These are phyloP conservation scores for Dipteronia sinensis DNA, from an alignment of 345 rosid species.

Conservation along the genomic window DNA sequence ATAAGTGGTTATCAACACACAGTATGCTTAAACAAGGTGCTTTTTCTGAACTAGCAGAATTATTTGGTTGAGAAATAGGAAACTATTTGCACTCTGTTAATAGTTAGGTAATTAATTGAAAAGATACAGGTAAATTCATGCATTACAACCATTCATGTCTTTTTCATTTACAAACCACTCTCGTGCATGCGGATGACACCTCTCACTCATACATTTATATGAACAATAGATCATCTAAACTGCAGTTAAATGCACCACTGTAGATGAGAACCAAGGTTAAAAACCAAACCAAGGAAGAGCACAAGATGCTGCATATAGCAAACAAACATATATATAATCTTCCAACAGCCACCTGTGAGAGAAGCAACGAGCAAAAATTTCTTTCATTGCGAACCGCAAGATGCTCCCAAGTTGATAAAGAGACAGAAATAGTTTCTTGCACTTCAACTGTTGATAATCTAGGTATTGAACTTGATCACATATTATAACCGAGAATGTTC, in stretches of 20 bases:
- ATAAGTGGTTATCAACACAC: neutral
- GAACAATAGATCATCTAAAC: no score
- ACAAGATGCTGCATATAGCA: neutral
- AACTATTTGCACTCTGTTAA: neutral
- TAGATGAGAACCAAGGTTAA: neutral
- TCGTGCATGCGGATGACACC: conserved; percentile 14
- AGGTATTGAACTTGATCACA: neutral
- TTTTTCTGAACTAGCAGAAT: neutral
- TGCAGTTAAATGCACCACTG: no score
- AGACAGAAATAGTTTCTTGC: neutral
- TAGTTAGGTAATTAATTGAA: conserved; percentile 7
- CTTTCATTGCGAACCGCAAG: neutral
- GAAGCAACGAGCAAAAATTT: neutral
- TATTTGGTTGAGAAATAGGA: neutral
- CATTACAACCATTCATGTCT: conserved; percentile 24
- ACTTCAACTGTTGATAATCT: neutral
- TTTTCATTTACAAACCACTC: conserved; percentile 36
- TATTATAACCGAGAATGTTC: neutral
- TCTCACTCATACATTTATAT: neutral
- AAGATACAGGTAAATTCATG: conserved; percentile 16
- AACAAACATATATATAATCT: neutral
- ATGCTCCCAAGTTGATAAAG: neutral
- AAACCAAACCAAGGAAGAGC: neutral
- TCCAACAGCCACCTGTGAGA: neutral
- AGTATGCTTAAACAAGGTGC: neutral